Conservation (phyloP, 2,329 filamentous ascomycete species). For the Botrytis aclada region DNA sequence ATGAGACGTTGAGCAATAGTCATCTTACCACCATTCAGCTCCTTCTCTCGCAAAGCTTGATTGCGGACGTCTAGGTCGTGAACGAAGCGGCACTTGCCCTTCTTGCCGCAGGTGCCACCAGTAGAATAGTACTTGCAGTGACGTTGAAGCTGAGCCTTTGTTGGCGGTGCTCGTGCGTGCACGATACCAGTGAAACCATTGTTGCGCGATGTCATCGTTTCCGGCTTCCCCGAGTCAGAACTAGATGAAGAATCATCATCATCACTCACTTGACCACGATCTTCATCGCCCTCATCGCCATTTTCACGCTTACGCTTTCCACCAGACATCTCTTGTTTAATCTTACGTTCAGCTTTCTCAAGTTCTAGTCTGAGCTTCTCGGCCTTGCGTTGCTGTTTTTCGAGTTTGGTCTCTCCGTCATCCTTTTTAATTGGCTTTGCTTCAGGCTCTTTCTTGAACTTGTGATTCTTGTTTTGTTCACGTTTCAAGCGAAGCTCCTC, state of each 20-base stretch:
- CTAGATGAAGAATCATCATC: conserved; percentile 36
- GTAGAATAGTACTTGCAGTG: conserved; percentile 72
- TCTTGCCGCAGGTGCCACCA: conserved; percentile 66
- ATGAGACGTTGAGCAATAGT: conserved; percentile 64
- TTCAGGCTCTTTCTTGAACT: conserved; percentile 39
- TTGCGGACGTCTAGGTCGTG: conserved; percentile 63
- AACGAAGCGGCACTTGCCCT: conserved; percentile 72
- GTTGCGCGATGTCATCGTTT: conserved; percentile 52
- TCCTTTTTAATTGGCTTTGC: conserved; percentile 45
- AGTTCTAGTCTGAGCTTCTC: conserved; percentile 63
- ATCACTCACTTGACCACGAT: conserved; percentile 42
- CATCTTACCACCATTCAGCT: conserved; percentile 62
- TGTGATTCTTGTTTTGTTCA: conserved; percentile 31
- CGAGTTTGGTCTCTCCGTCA: conserved; percentile 48
- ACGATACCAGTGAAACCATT: conserved; percentile 28
- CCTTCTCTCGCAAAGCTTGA: conserved; percentile 60
- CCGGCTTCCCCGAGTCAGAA: conserved; percentile 55
- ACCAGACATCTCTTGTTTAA: conserved; percentile 45
- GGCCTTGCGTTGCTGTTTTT: conserved; percentile 53
- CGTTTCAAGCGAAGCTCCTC: conserved; percentile 43
- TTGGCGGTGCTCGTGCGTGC: conserved; percentile 42
- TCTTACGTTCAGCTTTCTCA: conserved; percentile 60
- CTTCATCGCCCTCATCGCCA: conserved; percentile 64
- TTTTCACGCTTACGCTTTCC: conserved; percentile 67
- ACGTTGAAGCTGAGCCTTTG: conserved; percentile 59